These are phyloP conservation scores for Backusella luteola DNA, from an alignment of 192 early-diverging fungal species.

Conservation along the genomic window DNA sequence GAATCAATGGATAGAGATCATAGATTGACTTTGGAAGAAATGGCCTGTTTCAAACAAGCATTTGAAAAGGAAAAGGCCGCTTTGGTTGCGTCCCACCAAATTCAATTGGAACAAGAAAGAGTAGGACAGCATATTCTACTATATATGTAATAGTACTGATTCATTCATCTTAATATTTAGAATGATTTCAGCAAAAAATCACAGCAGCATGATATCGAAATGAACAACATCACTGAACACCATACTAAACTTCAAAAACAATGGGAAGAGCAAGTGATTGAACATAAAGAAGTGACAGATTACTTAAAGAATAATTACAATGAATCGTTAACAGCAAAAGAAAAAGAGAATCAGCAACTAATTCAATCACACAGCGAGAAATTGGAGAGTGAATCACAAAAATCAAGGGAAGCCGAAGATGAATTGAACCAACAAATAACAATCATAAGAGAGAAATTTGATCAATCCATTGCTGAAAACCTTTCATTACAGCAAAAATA, in stretches of 20 bases:
- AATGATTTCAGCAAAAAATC: background rate
- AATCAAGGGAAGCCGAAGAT: background rate
- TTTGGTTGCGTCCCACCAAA: background rate
- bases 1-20: constrained; percentile 2
- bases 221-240: background rate
- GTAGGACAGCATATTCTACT: background rate
- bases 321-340: background rate
- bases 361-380: background rate
- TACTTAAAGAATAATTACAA: background rate
- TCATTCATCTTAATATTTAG: background rate
- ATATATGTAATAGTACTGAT: background rate
- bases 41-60: background rate
- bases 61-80: constrained; percentile 10
- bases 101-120: background rate
- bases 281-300: background rate
- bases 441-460: background rate
- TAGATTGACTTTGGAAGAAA: background rate
- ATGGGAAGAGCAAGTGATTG: background rate
- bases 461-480: background rate
- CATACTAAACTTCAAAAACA: background rate
- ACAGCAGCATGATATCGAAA: background rate
- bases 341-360: background rate
- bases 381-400: background rate
- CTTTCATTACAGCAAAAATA: background rate
- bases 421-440: background rate